phyloP scores from a whole-genome alignment of 2,329 filamentous ascomycete species.

The Fusarium odoratissimum region DNA sequence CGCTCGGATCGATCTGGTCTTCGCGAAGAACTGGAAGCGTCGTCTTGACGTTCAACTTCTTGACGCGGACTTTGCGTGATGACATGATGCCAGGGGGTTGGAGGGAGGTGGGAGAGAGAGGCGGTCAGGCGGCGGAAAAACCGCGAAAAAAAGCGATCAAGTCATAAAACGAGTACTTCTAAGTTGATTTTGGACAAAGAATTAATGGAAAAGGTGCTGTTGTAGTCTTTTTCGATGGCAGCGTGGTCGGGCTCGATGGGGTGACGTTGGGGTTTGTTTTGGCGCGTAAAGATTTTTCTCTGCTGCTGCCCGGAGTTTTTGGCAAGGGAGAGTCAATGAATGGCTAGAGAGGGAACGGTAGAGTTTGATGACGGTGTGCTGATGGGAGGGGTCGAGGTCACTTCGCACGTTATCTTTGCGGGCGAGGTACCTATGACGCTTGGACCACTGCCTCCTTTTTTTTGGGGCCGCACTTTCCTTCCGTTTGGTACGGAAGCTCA shows the following conservation, averaged over 20 bases:
- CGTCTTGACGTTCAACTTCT: constrained; percentile 93
- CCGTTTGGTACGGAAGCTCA: constrained; percentile 7
- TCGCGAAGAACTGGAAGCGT: constrained; percentile 88
- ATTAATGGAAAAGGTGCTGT: constrained; percentile 64
- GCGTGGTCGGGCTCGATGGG: constrained; percentile 61
- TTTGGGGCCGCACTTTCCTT: constrained; percentile 10
- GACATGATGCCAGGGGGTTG: constrained; percentile 64
- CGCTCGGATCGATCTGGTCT: constrained; percentile 85
- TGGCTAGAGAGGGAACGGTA: constrained; percentile 23
- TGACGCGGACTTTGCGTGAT: constrained; percentile 79
- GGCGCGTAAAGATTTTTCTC: constrained; percentile 66
- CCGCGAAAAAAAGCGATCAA: constrained; percentile 73
- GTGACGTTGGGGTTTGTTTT: constrained; percentile 68
- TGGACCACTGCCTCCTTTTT: constrained; percentile 50
- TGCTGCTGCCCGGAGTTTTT: constrained; percentile 48
- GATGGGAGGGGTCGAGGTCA: constrained; percentile 41
- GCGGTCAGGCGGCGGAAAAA: constrained; percentile 64
- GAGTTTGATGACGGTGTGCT: constrained; percentile 45
- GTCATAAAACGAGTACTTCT: constrained; percentile 69
- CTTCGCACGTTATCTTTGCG: constrained; percentile 33
- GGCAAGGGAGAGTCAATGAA: constrained; percentile 45
- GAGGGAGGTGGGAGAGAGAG: constrained; percentile 52
- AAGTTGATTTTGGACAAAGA: constrained; percentile 60
- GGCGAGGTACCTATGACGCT: constrained; percentile 47
- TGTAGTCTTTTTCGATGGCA: constrained; percentile 66